Conservation (phyloP, 2,329 filamentous ascomycete genomes). For the Diaporthe eres region DNA sequence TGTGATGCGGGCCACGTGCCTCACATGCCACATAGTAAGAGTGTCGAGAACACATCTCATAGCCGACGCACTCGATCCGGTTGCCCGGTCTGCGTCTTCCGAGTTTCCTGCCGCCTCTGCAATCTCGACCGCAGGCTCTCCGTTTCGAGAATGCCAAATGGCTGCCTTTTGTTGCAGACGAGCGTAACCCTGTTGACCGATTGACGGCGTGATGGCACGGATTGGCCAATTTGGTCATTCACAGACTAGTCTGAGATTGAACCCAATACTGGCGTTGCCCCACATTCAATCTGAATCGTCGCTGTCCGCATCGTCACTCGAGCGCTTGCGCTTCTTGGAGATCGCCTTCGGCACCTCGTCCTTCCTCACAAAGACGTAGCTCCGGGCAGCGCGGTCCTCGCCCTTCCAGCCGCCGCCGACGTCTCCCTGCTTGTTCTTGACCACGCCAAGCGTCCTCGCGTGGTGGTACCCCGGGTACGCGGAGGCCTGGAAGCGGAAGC, state of each 20-base stretch:
- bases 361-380: slow-evolving; percentile 74
- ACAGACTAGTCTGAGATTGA: slow-evolving; percentile 5
- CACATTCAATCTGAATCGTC: slow-evolving; percentile 48
- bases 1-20: background rate
- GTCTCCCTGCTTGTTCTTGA: slow-evolving; percentile 62
- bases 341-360: slow-evolving; percentile 58
- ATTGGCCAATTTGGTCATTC: background rate
- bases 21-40: background rate
- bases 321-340: slow-evolving; percentile 49
- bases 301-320: slow-evolving; percentile 49
- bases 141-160: background rate
- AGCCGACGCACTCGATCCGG: background rate
- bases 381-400: slow-evolving; percentile 67
- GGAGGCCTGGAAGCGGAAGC: slow-evolving; percentile 76
- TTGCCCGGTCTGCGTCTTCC: background rate
- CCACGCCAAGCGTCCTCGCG: slow-evolving; percentile 78
- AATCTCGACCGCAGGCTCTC: no score
- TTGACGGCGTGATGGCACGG: background rate
- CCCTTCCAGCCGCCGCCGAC: slow-evolving; percentile 64
- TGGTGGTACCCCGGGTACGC: slow-evolving; percentile 83
- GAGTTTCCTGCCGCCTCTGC: background rate
- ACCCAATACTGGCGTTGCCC: background rate
- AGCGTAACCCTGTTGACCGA: background rate
- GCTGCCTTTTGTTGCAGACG: background rate
- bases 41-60: background rate